Base-by-base conservation (phyloP, 2,329 filamentous ascomycete species). In the Cercospora sp. region DNA sequence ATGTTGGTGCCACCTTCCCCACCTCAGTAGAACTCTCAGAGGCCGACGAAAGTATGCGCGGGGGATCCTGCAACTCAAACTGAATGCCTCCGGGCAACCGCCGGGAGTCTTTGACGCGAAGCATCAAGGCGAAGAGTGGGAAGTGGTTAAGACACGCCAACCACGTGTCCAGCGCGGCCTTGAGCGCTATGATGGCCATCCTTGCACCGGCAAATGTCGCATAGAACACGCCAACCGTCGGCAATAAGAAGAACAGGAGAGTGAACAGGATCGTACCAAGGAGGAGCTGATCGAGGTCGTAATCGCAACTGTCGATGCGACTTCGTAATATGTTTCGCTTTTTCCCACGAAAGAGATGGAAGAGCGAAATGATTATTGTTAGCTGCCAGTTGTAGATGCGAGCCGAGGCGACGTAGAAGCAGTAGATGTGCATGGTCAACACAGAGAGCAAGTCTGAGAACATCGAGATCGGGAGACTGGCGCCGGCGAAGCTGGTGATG, bases 311-410 rank as follows among this genome's bases (percentile, higher is more conserved):
- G 79, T 99, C 95, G 75, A 99, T 98, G 81, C 95, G 93, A 77
- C 97, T 97, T 69, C 96, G 91, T 23, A 99, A 87, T 16, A 99
- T 91, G 74, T 99, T 99, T 78, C 97, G 91, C 80, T 99, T 99
- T 83, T 97, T 98, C 67, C 95, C 96, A 33, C 94, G 92, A 78
- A 99, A 99, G 9, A 99, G 89, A 78, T 99, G 96, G 80, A 99
- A 99, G n/a, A 99, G 88, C 10, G 94, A 98, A 72, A 94, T 90
- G 72, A 99, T 90, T 70, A 99, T 98, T 3, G 91, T 97, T 69
- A 99, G 89, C 80, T 99, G 95, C 95, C 95, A 99, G 81, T 98
- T 93, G 80, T 94, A 99, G 75, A 99, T 98, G 62, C 95, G 90
- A 2, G 95, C 95, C 8, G 94, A 97, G 16, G 96, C 94, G 66